Percentiles rank a stretch among this genome's conserved stretches.
phyloP scores from a whole-genome alignment of 306 rosid genomes.

The Cucurbita pepo region DNA sequence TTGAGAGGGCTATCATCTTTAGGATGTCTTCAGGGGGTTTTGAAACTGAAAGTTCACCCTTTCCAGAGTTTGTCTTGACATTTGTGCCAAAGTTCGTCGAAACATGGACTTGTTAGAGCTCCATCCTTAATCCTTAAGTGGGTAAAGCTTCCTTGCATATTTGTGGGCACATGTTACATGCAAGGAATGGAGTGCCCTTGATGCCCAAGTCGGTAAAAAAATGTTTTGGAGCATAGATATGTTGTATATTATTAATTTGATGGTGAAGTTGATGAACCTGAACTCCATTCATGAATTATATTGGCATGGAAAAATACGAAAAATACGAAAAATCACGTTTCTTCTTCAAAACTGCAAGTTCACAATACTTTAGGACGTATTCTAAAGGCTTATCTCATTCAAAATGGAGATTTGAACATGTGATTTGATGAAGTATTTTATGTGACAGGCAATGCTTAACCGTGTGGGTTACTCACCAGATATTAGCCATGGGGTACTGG shows the following conservation, averaged over 20 bases:
- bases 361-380: background rate
- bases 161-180: background rate
- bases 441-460: conserved; percentile 56
- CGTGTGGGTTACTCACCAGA: conserved; percentile 80
- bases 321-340: background rate
- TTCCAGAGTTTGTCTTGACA: no score
- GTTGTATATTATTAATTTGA: background rate
- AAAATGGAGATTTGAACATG: background rate
- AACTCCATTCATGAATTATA: background rate
- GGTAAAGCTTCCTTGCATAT: background rate
- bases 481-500: conserved; percentile 70
- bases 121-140: background rate
- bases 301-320: background rate
- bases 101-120: no score
- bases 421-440: background rate
- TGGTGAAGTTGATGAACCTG: background rate
- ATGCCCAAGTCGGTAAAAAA: background rate
- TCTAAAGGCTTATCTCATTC: background rate
- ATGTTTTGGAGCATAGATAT: background rate
- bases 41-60: no score
- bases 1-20: no score
- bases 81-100: no score
- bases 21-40: no score
- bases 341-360: background rate
- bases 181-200: background rate